Percentiles rank a stretch among this genome's conserved stretches.
These are phyloP conservation scores for Aspergillus sp. DNA, from an alignment of 2,329 filamentous ascomycete species.

Conservation along the genomic window DNA sequence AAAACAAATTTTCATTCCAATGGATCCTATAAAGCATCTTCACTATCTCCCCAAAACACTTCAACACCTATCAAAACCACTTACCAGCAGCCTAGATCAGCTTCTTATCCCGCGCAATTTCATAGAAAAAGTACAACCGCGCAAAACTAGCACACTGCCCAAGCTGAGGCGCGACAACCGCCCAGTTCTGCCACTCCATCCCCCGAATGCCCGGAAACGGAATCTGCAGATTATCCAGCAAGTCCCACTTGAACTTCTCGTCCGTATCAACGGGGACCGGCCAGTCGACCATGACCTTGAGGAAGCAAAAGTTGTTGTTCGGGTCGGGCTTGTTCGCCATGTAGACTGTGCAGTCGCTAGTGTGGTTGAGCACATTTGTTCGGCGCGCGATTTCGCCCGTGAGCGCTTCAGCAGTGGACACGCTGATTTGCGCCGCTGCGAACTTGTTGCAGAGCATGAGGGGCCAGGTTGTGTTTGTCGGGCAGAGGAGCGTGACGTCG, in stretches of 20 bases:
- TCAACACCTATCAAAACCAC: too few relatives aligned
- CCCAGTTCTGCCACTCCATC: background rate
- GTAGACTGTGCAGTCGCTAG: background rate
- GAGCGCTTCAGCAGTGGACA: background rate
- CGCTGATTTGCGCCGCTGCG: background rate
- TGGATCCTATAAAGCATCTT: too few relatives aligned
- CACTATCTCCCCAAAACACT: too few relatives aligned
- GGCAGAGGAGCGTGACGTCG: background rate
- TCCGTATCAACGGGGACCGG: background rate
- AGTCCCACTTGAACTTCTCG: background rate
- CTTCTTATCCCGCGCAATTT: background rate
- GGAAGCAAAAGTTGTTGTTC: too few relatives aligned
- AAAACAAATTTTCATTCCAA: too few relatives aligned
- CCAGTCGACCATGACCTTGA: background rate
- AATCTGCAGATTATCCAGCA: background rate
- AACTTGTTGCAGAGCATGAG: background rate
- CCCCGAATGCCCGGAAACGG: too few relatives aligned
- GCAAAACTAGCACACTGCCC: background rate
- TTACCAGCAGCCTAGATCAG: background rate
- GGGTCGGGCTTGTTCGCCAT: background rate
- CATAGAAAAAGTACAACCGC: background rate
- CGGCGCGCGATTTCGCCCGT: background rate
- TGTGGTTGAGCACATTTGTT: background rate
- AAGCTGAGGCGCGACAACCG: background rate
- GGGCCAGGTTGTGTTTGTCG: background rate